Conservation (phyloP, 169 alveolate genomes). For the Plasmodium cynomolgi region DNA sequence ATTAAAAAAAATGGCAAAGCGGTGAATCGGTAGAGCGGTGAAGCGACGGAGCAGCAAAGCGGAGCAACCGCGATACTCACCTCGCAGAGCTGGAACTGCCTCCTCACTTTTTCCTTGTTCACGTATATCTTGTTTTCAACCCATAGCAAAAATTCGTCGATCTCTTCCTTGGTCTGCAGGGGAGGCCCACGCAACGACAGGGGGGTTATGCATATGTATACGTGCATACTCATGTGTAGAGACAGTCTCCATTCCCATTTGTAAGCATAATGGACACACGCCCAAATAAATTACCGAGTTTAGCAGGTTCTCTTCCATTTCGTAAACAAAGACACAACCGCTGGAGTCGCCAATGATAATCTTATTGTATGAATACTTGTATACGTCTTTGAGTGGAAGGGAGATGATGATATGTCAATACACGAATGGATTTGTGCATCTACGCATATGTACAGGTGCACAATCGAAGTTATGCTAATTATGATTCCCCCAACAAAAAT, state of each 20-base stretch:
- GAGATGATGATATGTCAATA: background rate
- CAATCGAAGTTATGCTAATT: background rate
- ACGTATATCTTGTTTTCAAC: conserved; percentile 37
- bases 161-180: conserved; percentile 52
- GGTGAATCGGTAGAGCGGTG: background rate
- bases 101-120: conserved; percentile 47
- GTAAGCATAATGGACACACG: background rate
- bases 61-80: background rate
- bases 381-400: conserved; percentile 22
- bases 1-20: conserved; percentile 8
- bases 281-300: conserved; percentile 39
- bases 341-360: conserved; percentile 72
- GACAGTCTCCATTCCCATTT: background rate
- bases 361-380: conserved; percentile 53
- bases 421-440: background rate
- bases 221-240: background rate
- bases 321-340: conserved; percentile 72
- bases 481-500: background rate
- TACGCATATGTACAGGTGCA: background rate
- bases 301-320: conserved; percentile 45
- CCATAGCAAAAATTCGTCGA: conserved; percentile 60
- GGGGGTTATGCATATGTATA: background rate
- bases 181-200: background rate
- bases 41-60: too few relatives aligned
- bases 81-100: conserved; percentile 43